These are phyloP conservation scores for Papiliotrema fonsecae DNA, from an alignment of 1,284 basidiomycete genomes.

Conservation along the genomic window DNA sequence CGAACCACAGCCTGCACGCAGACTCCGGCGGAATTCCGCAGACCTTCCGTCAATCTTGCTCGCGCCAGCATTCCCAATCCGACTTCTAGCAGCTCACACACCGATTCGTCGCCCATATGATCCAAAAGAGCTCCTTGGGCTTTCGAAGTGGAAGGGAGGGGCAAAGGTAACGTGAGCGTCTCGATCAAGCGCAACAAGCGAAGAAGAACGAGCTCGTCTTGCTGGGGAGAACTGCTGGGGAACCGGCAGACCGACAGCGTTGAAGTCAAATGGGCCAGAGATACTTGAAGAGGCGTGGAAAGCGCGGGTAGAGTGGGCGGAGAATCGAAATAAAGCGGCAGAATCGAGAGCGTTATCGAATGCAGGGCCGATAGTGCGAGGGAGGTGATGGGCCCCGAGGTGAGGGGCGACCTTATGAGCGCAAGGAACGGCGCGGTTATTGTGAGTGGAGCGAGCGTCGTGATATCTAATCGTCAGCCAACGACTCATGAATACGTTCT, in stretches of 20 bases:
- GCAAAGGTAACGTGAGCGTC: constrained; percentile 62
- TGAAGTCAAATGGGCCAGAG: constrained; percentile 78
- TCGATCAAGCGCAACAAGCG: constrained; percentile 88
- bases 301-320: constrained; percentile 20
- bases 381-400: constrained; percentile 90
- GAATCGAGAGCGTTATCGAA: constrained; percentile 71
- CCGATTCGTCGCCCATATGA: constrained; percentile 80
- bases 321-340: constrained; percentile 49
- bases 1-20: constrained; percentile 85
- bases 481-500: constrained; percentile 9
- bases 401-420: constrained; percentile 84
- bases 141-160: constrained; percentile 31
- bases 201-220: constrained; percentile 91
- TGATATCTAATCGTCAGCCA: constrained; percentile 54
- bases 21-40: constrained; percentile 84
- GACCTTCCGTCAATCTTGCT: constrained; percentile 72
- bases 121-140: constrained; percentile 49
- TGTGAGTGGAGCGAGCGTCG: constrained; percentile 54
- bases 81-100: constrained; percentile 98
- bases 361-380: constrained; percentile 82
- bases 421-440: constrained; percentile 86
- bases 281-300: constrained; percentile 48
- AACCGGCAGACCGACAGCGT: constrained; percentile 96
- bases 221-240: constrained; percentile 90
- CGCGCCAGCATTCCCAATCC: constrained; percentile 96